Evolutionary conservation across 1,284 basidiomycete genomes (phyloP), one percentile per base, ranked within the genome.

Genomic region (Boletus calvinii): DNA sequence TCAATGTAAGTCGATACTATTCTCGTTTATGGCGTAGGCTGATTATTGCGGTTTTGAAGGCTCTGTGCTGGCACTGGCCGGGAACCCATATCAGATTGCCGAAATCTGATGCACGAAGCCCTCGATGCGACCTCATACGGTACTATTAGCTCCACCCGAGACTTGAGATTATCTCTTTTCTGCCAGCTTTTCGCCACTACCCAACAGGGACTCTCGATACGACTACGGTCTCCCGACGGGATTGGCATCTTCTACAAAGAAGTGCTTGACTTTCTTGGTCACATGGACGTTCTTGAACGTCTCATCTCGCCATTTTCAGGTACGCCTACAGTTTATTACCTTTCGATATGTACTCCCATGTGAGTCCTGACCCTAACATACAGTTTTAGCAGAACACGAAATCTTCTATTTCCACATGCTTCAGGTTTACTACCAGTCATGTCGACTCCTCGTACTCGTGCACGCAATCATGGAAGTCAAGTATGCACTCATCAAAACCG

Each of bases 41-140:
- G 22, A 54, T 52, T 39, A 63, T 24, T 13, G 4, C 17, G 12
- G 34, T 35, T 42, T 52, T 42, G 34, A 54, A 77, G 75, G 65
- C 62, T 75, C 5, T 76, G 74, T 52, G 38, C 68, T 2, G 75
- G 74, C 18, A 75, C 74, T 3, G 74, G 73, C 4, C 66, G 73
- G 32, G 60, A 62, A 29, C 67, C 70, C 6, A 62, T 71, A 48
- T 73, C 73, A 35, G 59, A 62, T 42, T 72, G 72, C n/a, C 62
- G 61, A 22, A 61, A 53, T 38, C 51, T 67, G 48, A 65, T 68
- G 37, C 54, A 62, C 13, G 61, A 66, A 5, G 52, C 65, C 29
- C 58, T 74, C 8, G 66, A 70, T 26, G 57, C 66, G 1, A 56
- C 59, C 11, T 62, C 62, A 9, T 61, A 67, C 12, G 47, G 58